These are phyloP conservation scores for Parathielavia appendiculata DNA, from an alignment of 495 filamentous ascomycete genomes.

Conservation along the genomic window DNA sequence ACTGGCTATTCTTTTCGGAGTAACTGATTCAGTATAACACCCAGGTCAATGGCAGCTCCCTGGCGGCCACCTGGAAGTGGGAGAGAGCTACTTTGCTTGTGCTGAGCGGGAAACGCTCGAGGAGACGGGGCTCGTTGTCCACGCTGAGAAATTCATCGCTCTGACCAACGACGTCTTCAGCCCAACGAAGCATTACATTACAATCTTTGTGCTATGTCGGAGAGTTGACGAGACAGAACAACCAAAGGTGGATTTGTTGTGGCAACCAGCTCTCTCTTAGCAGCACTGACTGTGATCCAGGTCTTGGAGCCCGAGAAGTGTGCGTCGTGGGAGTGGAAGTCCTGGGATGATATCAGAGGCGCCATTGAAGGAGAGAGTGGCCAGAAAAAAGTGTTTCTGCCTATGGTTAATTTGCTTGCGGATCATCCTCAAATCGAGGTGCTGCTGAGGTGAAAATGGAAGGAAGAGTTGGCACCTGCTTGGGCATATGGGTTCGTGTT, in stretches of 20 bases:
- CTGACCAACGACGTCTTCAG: slow-evolving; percentile 58
- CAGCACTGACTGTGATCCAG: slow-evolving; percentile 17
- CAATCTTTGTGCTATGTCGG: slow-evolving; percentile 52
- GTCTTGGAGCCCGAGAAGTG: slow-evolving; percentile 63
- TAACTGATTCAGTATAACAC: background rate
- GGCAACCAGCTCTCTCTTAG: background rate
- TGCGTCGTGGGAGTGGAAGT: slow-evolving; percentile 56
- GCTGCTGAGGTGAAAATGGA: background rate
- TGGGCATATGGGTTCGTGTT: too few species aligned
- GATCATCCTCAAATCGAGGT: slow-evolving; percentile 39
- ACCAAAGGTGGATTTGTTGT: slow-evolving; percentile 40
- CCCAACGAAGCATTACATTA: slow-evolving; percentile 59
- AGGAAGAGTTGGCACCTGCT: too few species aligned
- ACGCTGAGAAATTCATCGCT: slow-evolving; percentile 44
- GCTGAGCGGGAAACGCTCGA: slow-evolving; percentile 61
- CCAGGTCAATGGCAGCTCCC: slow-evolving; percentile 58
- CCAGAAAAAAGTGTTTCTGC: slow-evolving; percentile 48
- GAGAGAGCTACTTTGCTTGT: slow-evolving; percentile 53
- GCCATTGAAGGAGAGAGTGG: slow-evolving; percentile 26
- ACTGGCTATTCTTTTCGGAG: background rate
- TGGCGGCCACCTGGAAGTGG: slow-evolving; percentile 64
- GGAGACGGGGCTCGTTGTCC: slow-evolving; percentile 57
- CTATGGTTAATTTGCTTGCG: slow-evolving; percentile 48
- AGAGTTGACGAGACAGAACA: slow-evolving; percentile 38
- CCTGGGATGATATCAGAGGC: slow-evolving; percentile 44